A percentile compares a stretch with the other conserved stretches of the same genome.
Evolutionary conservation across 495 filamentous ascomycete genomes (phyloP).

Genomic region (Evernia prunastri): DNA sequence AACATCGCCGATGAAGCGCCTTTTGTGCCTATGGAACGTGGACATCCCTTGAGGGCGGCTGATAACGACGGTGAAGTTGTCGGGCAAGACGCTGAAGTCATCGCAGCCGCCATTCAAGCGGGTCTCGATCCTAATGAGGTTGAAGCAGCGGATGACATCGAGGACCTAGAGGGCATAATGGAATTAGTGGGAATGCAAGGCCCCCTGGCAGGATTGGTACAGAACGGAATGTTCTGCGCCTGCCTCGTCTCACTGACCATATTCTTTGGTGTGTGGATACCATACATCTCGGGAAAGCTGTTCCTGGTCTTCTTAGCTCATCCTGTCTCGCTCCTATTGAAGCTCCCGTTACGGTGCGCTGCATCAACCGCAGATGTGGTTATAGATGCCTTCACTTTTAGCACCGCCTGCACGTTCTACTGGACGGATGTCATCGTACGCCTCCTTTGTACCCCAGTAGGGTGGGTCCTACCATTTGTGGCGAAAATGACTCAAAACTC

Average conservation of each 20-base stretch:
- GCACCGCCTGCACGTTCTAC: slow-evolving; percentile 51
- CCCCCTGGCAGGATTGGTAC: slow-evolving; percentile 78
- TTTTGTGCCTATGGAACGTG: slow-evolving; percentile 50
- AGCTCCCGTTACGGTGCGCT: slow-evolving; percentile 62
- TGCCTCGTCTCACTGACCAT: slow-evolving; percentile 84
- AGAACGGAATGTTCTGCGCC: slow-evolving; percentile 90
- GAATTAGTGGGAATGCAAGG: slow-evolving; percentile 96
- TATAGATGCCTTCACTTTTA: slow-evolving; percentile 53
- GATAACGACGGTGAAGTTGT: slow-evolving; percentile 25
- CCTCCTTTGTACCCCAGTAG: slow-evolving; percentile 41
- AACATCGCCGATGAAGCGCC: slow-evolving; percentile 56
- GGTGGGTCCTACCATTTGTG: slow-evolving; percentile 37
- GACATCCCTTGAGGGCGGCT: slow-evolving; percentile 24
- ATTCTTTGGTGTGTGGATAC: slow-evolving; percentile 76
- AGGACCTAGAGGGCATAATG: slow-evolving; percentile 96
- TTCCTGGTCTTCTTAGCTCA: slow-evolving; percentile 72
- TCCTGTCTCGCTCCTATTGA: slow-evolving; percentile 59
- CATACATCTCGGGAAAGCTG: slow-evolving; percentile 83
- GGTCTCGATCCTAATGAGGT: slow-evolving; percentile 53
- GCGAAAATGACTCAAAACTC: slow-evolving; percentile 37
- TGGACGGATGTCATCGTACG: slow-evolving; percentile 42
- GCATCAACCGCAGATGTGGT: slow-evolving; percentile 66
- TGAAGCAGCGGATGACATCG: slow-evolving; percentile 70
- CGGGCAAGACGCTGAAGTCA: slow-evolving; percentile 36
- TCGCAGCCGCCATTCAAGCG: slow-evolving; percentile 40